phyloP scores from a whole-genome alignment of 495 filamentous ascomycete genomes.

The Sabuloglossum arenarium region DNA sequence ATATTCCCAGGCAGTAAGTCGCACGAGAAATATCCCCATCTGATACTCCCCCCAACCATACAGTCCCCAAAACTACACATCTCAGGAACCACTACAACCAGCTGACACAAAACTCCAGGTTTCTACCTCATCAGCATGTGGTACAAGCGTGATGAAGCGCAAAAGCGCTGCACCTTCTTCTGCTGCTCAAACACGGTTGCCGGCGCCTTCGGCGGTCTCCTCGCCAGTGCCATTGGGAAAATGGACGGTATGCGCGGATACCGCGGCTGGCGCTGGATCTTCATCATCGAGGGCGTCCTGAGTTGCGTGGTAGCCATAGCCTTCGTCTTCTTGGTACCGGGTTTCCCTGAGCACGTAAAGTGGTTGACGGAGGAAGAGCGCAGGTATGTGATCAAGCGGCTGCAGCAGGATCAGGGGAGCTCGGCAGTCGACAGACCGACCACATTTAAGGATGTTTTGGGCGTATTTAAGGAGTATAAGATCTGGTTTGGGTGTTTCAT shows the following conservation, averaged over 20 bases:
- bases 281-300: conserved; percentile 46
- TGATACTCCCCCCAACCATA: not conserved
- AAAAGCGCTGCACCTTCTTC: conserved; percentile 79
- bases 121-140: conserved; percentile 69
- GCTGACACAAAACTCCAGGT: conserved; percentile 17
- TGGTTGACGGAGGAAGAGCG: conserved; percentile 62
- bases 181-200: conserved; percentile 67
- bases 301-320: conserved; percentile 50
- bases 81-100: too few relatives aligned
- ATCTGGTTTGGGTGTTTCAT: conserved; percentile 63
- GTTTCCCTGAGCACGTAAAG: conserved; percentile 45
- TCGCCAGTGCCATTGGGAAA: conserved; percentile 60
- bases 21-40: not conserved
- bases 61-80: too few relatives aligned
- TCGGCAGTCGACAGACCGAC: conserved; percentile 40
- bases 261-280: conserved; percentile 64
- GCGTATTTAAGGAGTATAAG: conserved; percentile 51
- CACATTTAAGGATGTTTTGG: conserved; percentile 38
- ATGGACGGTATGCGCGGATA: conserved; percentile 48
- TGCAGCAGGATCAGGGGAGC: conserved; percentile 46
- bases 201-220: conserved; percentile 68
- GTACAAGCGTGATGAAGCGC: conserved; percentile 74
- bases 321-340: conserved; percentile 64
- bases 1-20: conserved; percentile 55
- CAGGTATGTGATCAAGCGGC: conserved; percentile 46